Percentiles rank a stretch among this genome's conserved stretches.
Conservation (phyloP, 179 eudicot species). For the Silene noctiflora region DNA sequence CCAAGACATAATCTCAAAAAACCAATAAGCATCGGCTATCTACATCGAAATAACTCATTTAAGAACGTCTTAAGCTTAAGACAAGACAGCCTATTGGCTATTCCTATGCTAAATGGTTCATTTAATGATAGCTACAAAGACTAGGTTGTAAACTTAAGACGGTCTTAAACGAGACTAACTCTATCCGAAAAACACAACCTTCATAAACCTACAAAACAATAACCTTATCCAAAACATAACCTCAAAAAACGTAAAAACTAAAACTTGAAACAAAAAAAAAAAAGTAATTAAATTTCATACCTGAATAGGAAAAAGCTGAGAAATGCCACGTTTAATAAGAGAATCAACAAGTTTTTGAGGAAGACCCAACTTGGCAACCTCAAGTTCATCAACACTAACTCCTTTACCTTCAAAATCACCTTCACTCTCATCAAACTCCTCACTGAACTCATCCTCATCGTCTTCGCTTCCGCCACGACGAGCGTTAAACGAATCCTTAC, state of each 20-base stretch:
- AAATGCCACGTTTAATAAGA: slow-evolving; percentile 66
- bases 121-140: too few species aligned
- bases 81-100: too few species aligned
- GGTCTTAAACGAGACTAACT: too few species aligned
- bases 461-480: neutral
- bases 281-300: slow-evolving; percentile 28
- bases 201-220: neutral
- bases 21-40: neutral
- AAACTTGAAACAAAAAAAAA: neutral
- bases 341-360: slow-evolving; percentile 64
- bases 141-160: too few species aligned
- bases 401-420: slow-evolving; percentile 23
- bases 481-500: slow-evolving; percentile 30
- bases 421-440: slow-evolving; percentile 38
- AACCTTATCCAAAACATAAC: slow-evolving; percentile 1
- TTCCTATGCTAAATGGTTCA: too few species aligned
- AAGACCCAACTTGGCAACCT: slow-evolving; percentile 55
- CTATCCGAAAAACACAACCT: neutral
- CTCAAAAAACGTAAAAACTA: neutral
- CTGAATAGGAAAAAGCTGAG: slow-evolving; percentile 85
- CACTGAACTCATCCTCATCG: slow-evolving; percentile 10
- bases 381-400: slow-evolving; percentile 52
- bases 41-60: neutral
- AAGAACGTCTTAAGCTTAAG: too few species aligned
- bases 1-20: neutral